These are phyloP conservation scores for Domatiomyces globalis DNA, from an alignment of 2,329 filamentous ascomycete genomes.

Conservation along the genomic window DNA sequence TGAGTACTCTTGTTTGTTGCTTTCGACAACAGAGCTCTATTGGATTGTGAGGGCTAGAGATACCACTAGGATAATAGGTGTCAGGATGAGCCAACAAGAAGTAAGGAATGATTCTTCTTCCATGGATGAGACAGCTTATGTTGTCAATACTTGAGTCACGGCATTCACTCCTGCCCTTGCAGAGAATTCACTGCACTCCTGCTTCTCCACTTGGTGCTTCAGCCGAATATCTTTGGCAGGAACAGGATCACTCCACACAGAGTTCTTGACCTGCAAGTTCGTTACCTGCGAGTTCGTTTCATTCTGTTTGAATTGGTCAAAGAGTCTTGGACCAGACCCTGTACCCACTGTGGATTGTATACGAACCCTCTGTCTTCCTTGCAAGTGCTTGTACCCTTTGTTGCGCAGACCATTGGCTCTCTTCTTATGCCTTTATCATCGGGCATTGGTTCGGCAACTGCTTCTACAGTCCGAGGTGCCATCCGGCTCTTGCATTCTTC, in stretches of 20 bases:
- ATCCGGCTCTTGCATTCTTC: not conserved
- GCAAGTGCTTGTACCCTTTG: too few relatives aligned
- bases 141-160: not conserved
- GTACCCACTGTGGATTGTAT: too few relatives aligned
- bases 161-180: not conserved
- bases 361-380: too few relatives aligned
- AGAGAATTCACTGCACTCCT: not conserved
- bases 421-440: not conserved
- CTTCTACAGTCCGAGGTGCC: too few relatives aligned
- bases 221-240: not conserved
- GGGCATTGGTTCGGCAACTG: not conserved
- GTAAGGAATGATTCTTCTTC: not conserved
- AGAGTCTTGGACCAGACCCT: too few relatives aligned
- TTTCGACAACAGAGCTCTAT: slow-evolving; percentile 1
- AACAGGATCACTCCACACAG: not conserved
- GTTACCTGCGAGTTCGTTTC: not conserved
- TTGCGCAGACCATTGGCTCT: not conserved
- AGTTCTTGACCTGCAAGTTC: too few relatives aligned
- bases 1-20: too few relatives aligned
- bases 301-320: too few relatives aligned
- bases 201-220: not conserved
- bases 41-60: slow-evolving; percentile 12
- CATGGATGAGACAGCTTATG: not conserved
- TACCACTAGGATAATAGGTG: slow-evolving; percentile 11
- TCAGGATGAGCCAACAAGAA: slow-evolving; percentile 7